Evolutionary conservation across 2,329 filamentous ascomycete genomes (phyloP).

Genomic region (Teratosphaeria gauchensis): DNA sequence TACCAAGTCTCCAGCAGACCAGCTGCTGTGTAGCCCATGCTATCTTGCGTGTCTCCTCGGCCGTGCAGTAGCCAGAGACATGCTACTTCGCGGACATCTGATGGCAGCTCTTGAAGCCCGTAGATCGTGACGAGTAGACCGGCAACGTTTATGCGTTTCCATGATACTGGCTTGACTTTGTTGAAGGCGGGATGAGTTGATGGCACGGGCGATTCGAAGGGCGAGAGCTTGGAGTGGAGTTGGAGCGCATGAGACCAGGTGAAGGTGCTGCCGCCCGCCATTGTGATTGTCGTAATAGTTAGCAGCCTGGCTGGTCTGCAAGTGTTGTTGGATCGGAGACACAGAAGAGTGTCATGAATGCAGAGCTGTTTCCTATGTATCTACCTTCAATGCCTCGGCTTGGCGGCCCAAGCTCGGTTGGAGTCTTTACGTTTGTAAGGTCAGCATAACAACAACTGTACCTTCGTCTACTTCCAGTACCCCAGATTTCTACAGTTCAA

Average conservation of each 20-base stretch:
- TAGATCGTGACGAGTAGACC: conserved; percentile 73
- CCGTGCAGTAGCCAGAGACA: conserved; percentile 91
- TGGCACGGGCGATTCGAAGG: conserved; percentile 23
- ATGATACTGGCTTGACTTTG: conserved; percentile 44
- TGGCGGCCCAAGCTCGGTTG: background rate
- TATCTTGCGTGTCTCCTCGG: conserved; percentile 57
- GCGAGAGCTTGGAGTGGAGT: conserved; percentile 21
- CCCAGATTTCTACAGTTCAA: too few species aligned
- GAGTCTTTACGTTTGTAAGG: background rate
- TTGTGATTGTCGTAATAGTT: background rate
- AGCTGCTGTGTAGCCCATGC: conserved; percentile 68
- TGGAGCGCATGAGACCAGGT: conserved; percentile 23
- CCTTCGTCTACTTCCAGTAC: too few species aligned
- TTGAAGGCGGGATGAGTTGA: conserved; percentile 22
- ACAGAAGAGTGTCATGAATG: background rate
- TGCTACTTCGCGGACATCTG: conserved; percentile 46
- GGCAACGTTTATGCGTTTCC: conserved; percentile 59
- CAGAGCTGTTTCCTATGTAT: too few species aligned
- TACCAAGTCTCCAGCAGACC: conserved; percentile 62
- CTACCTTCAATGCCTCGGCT: background rate
- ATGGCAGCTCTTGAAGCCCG: conserved; percentile 64
- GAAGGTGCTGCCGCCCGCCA: conserved; percentile 22
- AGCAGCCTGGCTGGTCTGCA: background rate
- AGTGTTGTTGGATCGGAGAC: background rate
- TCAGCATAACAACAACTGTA: background rate